Percentiles rank a stretch among this genome's conserved stretches.
phyloP scores from a whole-genome alignment of 768 basidiomycete genomes.

The Dictyophora rubrovolvata region DNA sequence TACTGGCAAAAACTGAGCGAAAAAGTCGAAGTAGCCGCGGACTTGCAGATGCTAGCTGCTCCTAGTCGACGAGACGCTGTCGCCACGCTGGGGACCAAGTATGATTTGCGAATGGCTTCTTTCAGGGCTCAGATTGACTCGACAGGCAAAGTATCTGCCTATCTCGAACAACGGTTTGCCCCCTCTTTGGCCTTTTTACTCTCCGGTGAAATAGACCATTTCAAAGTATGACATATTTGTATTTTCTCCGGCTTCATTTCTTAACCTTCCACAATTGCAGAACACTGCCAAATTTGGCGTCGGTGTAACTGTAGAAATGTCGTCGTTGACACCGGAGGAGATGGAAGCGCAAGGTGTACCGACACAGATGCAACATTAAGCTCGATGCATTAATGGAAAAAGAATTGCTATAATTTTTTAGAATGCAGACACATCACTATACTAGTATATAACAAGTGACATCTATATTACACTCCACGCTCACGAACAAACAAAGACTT shows the following conservation, averaged over 20 bases:
- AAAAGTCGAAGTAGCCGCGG: constrained; percentile 95
- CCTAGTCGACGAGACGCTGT: constrained; percentile 80
- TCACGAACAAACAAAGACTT: neutral
- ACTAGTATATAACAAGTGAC: neutral
- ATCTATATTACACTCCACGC: neutral
- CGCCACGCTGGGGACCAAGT: constrained; percentile 92
- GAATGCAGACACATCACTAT: neutral
- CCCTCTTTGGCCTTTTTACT: constrained; percentile 93
- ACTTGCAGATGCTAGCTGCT: constrained; percentile 72
- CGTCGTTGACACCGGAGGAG: constrained; percentile 71
- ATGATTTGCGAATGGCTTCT: constrained; percentile 86
- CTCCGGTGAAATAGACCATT: constrained; percentile 96
- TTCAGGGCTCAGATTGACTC: constrained; percentile 95
- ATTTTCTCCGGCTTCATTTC: neutral
- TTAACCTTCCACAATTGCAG: constrained; percentile 28
- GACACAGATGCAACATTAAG: neutral
- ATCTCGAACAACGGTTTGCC: constrained; percentile 92
- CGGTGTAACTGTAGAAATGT: constrained; percentile 95
- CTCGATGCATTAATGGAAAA: neutral
- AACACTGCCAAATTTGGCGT: constrained; percentile 91
- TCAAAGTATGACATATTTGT: constrained; percentile 54
- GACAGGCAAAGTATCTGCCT: constrained; percentile 87
- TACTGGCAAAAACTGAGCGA: constrained; percentile 96
- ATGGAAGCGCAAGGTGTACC: constrained; percentile 34
- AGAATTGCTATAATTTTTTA: neutral